These are phyloP conservation scores for Colletotrichum noveboracense DNA, from an alignment of 2,329 filamentous ascomycete species.

Conservation along the genomic window DNA sequence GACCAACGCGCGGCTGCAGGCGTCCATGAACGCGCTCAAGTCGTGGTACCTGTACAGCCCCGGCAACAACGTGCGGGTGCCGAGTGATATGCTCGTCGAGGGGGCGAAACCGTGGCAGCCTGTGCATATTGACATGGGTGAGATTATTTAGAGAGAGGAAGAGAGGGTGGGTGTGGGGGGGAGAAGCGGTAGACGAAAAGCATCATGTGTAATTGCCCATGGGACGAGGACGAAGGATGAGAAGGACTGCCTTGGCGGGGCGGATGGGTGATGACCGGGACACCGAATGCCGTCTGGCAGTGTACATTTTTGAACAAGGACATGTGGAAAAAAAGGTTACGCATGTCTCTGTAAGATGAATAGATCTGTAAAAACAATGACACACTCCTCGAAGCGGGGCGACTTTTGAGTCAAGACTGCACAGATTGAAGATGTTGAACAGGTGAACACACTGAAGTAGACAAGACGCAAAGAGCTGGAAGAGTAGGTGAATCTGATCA, in stretches of 20 bases:
- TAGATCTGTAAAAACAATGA: slow-evolving; percentile 42
- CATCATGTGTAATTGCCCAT: slow-evolving; percentile 12
- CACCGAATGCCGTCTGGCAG: slow-evolving; percentile 14
- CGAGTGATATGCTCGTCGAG: slow-evolving; percentile 71
- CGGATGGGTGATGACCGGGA: background rate
- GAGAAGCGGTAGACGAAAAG: background rate
- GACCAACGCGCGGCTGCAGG: slow-evolving; percentile 77
- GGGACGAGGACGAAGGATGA: background rate
- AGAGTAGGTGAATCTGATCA: background rate
- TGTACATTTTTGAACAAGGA: slow-evolving; percentile 21
- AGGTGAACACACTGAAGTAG: background rate
- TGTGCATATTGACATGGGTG: slow-evolving; percentile 72
- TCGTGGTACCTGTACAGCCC: slow-evolving; percentile 97
- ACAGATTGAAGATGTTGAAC: background rate
- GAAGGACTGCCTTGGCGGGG: background rate
- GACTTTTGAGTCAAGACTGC: background rate
- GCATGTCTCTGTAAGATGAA: slow-evolving; percentile 40
- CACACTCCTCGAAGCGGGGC: slow-evolving; percentile 12
- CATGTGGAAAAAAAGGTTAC: slow-evolving; percentile 6
- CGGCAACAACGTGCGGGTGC: slow-evolving; percentile 64
- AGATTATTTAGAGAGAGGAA: slow-evolving; percentile 60
- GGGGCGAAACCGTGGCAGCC: slow-evolving; percentile 69
- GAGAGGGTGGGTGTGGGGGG: background rate
- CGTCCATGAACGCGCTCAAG: slow-evolving; percentile 86
- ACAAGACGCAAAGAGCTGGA: background rate